Evolutionary conservation across 2,329 filamentous ascomycete species (phyloP), one percentile per base, ranked within the genome.

Genomic region (Hansfordia pulvinata): DNA sequence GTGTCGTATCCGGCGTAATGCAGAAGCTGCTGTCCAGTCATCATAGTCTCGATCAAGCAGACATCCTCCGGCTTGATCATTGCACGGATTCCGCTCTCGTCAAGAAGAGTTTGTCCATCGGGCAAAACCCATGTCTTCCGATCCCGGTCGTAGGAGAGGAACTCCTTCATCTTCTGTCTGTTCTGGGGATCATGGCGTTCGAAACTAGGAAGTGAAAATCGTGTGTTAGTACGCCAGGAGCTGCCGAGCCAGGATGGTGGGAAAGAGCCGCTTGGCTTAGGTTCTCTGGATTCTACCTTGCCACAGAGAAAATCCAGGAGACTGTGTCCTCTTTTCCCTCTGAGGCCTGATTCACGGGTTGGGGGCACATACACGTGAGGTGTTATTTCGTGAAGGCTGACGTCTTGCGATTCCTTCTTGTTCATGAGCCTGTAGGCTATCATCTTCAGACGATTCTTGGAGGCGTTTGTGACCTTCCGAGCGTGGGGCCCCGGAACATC

Each of bases 21-120:
- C 17, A 98, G 71, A 49, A 93, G 80, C 46, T 92, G 85, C 35
- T 84, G 76, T 23, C 90, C 90, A 20, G 94, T 79, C 50, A 96
- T 85, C 88, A 96, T 98, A 1, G 88, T 82, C 47, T 98, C 88
- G 17, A 96, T 73, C 23, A 94, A 56, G 50, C 85, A 96, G 2
- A 96, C 82, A 43, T 96, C 88, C 51, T 98, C 90, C 0, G 90
- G 88, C 37, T 86, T 88, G 39, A 98, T 85, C 76, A 92, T 85
- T 14, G 73, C 65, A 20, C 88, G 77, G 34, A 96, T 77, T 3
- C 71, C 71, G 14, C 79, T 69, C 44, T 88, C 80, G 32, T 93
- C 84, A 9, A 86, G 82, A 13, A 90, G 62, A 1, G 69, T 61
- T 38, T 94, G 81, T 13, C 72, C 71, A 7, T 72, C 60, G 26